Evolutionary conservation across 805 yeast species (phyloP).

Genomic region (Wickerhamiella parazyma): DNA sequence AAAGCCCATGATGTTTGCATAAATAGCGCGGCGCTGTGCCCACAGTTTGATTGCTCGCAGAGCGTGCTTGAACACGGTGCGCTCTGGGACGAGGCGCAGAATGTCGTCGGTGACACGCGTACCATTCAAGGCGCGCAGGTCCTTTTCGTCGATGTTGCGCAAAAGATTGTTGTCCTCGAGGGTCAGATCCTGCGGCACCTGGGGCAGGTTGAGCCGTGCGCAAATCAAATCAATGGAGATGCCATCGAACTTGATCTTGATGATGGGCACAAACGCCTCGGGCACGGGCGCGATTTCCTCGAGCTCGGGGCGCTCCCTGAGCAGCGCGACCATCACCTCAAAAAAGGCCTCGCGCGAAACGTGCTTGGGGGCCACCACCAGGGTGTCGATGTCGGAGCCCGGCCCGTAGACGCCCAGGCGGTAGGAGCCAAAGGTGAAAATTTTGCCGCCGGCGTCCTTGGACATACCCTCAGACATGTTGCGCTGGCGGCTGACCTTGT

Average conservation of each 20-base stretch:
- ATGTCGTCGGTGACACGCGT: slow-evolving; percentile 96
- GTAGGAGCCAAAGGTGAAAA: slow-evolving; percentile 93
- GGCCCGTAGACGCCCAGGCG: slow-evolving; percentile 95
- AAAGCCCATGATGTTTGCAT: slow-evolving; percentile 90
- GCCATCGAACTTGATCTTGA: slow-evolving; percentile 75
- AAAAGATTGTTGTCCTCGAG: slow-evolving; percentile 75
- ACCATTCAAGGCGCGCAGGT: slow-evolving; percentile 81
- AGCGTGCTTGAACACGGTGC: slow-evolving; percentile 84
- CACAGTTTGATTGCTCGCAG: slow-evolving; percentile 85
- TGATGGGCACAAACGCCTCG: slow-evolving; percentile 95
- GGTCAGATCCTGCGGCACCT: slow-evolving; percentile 62
- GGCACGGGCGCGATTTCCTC: slow-evolving; percentile 90
- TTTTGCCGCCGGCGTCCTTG: slow-evolving; percentile 90
- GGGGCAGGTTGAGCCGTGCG: slow-evolving; percentile 71
- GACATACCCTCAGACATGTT: slow-evolving; percentile 98
- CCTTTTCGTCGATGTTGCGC: slow-evolving; percentile 81
- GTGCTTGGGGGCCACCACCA: slow-evolving; percentile 95
- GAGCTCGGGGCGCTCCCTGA: slow-evolving; percentile 63
- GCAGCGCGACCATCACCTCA: slow-evolving; percentile 55
- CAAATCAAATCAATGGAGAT: slow-evolving; percentile 86
- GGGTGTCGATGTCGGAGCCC: slow-evolving; percentile 92
- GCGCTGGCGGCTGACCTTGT: slow-evolving; percentile 59
- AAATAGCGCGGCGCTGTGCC: slow-evolving; percentile 92
- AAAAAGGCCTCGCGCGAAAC: slow-evolving; percentile 85
- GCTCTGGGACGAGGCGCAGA: slow-evolving; percentile 76